Conservation (phyloP, 768 basidiomycete species). For the Boletus speciosus region DNA sequence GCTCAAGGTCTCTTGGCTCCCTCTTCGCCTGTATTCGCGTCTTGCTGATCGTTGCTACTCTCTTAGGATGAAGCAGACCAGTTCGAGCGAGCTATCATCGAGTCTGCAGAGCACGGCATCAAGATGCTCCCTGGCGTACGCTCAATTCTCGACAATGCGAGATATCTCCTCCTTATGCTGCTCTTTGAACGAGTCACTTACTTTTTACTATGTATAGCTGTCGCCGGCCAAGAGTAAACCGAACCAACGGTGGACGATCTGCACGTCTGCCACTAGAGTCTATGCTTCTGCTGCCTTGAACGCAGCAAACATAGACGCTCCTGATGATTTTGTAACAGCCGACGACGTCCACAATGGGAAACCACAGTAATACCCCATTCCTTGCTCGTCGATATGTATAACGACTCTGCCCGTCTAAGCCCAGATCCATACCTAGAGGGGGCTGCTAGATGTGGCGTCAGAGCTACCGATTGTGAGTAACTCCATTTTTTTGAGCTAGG, state of each 20-base stretch:
- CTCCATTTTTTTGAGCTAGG: not conserved
- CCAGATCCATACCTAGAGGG: slow-evolving; percentile 92
- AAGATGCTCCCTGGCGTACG: slow-evolving; percentile 71
- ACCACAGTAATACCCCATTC: slow-evolving; percentile 49
- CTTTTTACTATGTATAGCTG: slow-evolving; percentile 25
- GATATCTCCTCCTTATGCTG: not conserved
- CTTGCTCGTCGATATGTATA: not conserved
- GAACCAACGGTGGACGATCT: slow-evolving; percentile 79
- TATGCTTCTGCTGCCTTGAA: slow-evolving; percentile 75
- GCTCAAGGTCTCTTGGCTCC: slow-evolving; percentile 51
- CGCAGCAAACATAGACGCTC: slow-evolving; percentile 61
- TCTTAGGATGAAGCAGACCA: slow-evolving; percentile 63
- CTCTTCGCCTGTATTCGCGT: not conserved
- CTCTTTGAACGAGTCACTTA: not conserved
- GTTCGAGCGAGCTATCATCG: slow-evolving; percentile 77
- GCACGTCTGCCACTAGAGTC: slow-evolving; percentile 75
- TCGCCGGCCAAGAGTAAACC: slow-evolving; percentile 33
- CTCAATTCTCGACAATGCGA: slow-evolving; percentile 54
- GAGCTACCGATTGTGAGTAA: slow-evolving; percentile 36
- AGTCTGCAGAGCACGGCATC: slow-evolving; percentile 59
- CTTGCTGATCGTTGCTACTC: slow-evolving; percentile 4
- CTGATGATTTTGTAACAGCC: slow-evolving; percentile 76
- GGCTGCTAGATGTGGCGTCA: slow-evolving; percentile 64
- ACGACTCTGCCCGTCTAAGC: slow-evolving; percentile 28
- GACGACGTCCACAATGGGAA: slow-evolving; percentile 83